Percentiles rank a stretch among this genome's conserved stretches.
These are phyloP conservation scores for Lithocarpus polystachyus DNA, from an alignment of 306 rosid species.

Conservation along the genomic window DNA sequence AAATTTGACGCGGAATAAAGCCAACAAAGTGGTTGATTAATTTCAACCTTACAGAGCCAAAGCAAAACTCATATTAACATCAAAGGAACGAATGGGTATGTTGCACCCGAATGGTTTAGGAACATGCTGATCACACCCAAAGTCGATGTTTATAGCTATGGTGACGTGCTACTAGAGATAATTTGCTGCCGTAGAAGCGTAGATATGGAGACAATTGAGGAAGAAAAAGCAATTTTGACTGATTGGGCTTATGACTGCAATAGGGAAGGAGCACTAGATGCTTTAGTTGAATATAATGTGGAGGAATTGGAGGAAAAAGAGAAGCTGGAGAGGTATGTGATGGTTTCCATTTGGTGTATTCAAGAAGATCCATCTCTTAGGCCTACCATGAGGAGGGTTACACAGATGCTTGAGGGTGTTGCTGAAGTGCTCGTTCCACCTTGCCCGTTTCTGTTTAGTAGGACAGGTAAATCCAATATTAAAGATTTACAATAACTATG, in stretches of 20 bases:
- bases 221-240: conserved; percentile 19
- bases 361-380: conserved; percentile 17
- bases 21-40: too few relatives aligned
- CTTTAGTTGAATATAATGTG: conserved; percentile 7
- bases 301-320: conserved; percentile 9
- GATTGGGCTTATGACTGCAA: conserved; percentile 43
- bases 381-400: neutral
- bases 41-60: neutral
- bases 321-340: conserved; percentile 27
- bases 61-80: neutral
- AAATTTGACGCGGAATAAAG: too few relatives aligned
- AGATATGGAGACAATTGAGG: conserved; percentile 3
- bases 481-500: too few relatives aligned
- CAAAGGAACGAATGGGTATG: conserved; percentile 25
- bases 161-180: conserved; percentile 22
- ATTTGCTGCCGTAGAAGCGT: conserved; percentile 22
- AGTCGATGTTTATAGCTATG: conserved; percentile 27
- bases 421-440: conserved; percentile 13
- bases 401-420: conserved; percentile 1
- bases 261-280: conserved; percentile 4
- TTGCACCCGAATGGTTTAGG: conserved; percentile 32
- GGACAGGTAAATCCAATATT: too few relatives aligned
- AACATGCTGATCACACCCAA: conserved; percentile 14
- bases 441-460: conserved; percentile 5
- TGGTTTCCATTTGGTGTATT: conserved; percentile 29